These are phyloP conservation scores for Eucalyptus pauciflora DNA, from an alignment of 345 rosid genomes.

Conservation along the genomic window DNA sequence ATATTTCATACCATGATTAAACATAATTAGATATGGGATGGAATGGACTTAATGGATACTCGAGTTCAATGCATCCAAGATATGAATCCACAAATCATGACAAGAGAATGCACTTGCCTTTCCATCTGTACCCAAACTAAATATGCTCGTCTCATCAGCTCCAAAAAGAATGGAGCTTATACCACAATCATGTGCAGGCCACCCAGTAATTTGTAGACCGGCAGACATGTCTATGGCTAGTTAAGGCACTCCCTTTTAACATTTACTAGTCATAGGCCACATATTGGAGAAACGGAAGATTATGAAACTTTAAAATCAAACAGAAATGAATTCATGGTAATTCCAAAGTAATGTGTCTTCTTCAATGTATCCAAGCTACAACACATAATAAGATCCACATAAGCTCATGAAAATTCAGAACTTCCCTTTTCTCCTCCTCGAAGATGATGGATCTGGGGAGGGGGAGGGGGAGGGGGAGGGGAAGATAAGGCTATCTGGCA, in stretches of 20 bases:
- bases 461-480: neutral
- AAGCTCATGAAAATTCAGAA: neutral
- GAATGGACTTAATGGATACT: neutral
- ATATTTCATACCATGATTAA: neutral
- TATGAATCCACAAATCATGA: neutral
- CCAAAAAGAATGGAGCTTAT: slow-evolving; percentile 62
- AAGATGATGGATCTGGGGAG: neutral
- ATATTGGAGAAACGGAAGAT: neutral
- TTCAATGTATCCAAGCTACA: neutral
- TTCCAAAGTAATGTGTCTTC: neutral
- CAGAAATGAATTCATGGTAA: neutral
- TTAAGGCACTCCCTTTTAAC: slow-evolving; percentile 18
- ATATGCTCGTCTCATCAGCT: slow-evolving; percentile 64
- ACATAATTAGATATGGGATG: neutral
- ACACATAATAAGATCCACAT: neutral
- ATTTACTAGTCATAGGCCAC: neutral
- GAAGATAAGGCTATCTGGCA: neutral
- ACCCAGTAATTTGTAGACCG: slow-evolving; percentile 64
- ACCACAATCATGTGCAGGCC: slow-evolving; percentile 77
- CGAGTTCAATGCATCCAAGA: neutral
- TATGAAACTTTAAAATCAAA: neutral
- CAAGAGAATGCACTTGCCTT: slow-evolving; percentile 19
- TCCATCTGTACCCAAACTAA: slow-evolving; percentile 61
- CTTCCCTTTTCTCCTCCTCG: neutral
- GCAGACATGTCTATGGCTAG: slow-evolving; percentile 58